Conservation (phyloP, 371 early-diverging fungal genomes). For the Amoeboaphelidium protococcarum region DNA sequence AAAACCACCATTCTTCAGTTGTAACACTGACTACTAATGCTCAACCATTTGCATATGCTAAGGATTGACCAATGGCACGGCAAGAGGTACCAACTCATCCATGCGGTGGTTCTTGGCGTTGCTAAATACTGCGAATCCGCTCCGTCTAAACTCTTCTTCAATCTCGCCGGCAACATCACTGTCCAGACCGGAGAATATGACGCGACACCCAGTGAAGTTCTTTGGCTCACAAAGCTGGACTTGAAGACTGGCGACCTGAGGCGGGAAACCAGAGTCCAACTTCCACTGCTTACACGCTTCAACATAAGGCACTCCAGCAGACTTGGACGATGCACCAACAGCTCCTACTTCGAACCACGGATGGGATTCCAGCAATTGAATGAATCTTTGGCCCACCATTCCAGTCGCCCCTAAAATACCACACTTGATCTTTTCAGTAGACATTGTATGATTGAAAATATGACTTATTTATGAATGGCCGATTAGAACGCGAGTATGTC, state of each 20-base stretch:
- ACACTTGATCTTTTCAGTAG: no score
- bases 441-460: no score
- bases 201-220: conserved; percentile 46
- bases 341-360: conserved; percentile 58
- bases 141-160: conserved; percentile 36
- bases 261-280: conserved; percentile 46
- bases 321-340: conserved; percentile 71
- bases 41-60: conserved; percentile 45
- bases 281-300: conserved; percentile 56
- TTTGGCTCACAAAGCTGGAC: conserved; percentile 51
- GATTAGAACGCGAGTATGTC: no score
- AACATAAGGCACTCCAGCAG: conserved; percentile 55
- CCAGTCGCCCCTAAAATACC: conserved; percentile 91
- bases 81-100: conserved; percentile 57
- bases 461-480: no score
- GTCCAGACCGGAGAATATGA: conserved; percentile 82
- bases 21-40: conserved; percentile 35
- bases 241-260: conserved; percentile 19
- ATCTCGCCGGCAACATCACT: conserved; percentile 74
- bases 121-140: conserved; percentile 64
- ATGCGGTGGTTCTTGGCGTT: conserved; percentile 88
- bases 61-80: conserved; percentile 73
- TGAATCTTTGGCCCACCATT: conserved; percentile 93
- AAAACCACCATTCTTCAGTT: conserved; percentile 43
- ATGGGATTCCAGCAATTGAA: conserved; percentile 53